A percentile compares a stretch with the other conserved stretches of the same genome.
phyloP scores from a whole-genome alignment of 768 basidiomycete species.

The Psilocybe cyanescens region DNA sequence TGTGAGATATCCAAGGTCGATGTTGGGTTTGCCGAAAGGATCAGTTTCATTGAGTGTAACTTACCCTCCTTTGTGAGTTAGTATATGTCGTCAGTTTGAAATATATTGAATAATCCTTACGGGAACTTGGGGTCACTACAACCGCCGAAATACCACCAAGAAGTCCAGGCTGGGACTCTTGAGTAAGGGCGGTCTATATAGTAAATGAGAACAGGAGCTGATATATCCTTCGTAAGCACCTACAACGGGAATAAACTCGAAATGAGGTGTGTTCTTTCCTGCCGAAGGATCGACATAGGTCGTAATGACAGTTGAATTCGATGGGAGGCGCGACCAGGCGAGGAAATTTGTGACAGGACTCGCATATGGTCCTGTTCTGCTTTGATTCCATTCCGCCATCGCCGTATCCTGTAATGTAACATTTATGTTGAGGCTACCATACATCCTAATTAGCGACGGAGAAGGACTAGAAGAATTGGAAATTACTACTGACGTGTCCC shows the following conservation, averaged over 20 bases:
- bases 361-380: neutral
- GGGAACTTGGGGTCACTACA: neutral
- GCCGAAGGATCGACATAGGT: neutral
- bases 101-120: neutral
- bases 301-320: neutral
- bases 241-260: neutral
- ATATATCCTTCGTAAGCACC: neutral
- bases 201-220: neutral
- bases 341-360: neutral
- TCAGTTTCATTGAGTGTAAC: neutral
- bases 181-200: neutral
- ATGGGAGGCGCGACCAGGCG: neutral
- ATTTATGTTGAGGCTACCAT: neutral
- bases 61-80: neutral
- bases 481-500: neutral
- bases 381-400: neutral
- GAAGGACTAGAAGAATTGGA: too few relatives aligned
- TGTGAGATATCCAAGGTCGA: constrained; percentile 5
- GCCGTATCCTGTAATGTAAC: neutral
- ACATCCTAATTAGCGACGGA: too few relatives aligned
- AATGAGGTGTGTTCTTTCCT: neutral
- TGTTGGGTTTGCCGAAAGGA: neutral
- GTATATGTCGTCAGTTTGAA: neutral
- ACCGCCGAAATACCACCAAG: neutral
- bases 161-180: neutral